Base-by-base conservation (phyloP, 164 flowering plant genomes). In the Litsea cubeba region DNA sequence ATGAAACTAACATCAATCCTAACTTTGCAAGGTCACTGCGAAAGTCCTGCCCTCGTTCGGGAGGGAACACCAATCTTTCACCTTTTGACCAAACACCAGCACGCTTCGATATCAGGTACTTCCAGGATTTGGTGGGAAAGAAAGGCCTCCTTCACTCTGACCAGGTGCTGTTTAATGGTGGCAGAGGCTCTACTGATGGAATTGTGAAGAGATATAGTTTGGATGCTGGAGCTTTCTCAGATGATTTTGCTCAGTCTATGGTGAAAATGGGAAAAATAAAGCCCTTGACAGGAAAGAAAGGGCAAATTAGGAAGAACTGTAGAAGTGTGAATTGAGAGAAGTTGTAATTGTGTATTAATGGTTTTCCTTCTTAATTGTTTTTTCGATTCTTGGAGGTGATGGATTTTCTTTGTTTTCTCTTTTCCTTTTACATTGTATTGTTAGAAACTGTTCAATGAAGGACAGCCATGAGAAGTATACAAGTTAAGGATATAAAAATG, bases 101-200 rank as follows among this genome's bases (percentile, higher is more conserved):
- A 24, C 22, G 5, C 5, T 79, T 79, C 18, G 81, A 79, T 24
- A 70, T 23, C 7, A 1, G 2, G 1, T 79, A 79, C 63, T 79
- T 68, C 30, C n/a, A 32, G 15, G 62, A 32, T 25, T 54, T 79
- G 73, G 26, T 72, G 22, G 64, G 50, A 30, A 68, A 15, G 54
- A 76, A 26, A 28, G 81, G 78, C 4, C 64, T 79, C 1, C 76
- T 78, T 24, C 76, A 64, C 58, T 79, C 81, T 14, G 81, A 79
- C 22, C 76, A 75, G 60, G 73, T 8, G 1, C n/a, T 79, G 3
- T 78, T 70, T 68, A 78, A 74, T 73, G 72, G 77, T 49, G 76
- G 46, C 46, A 35, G 46, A 35, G 46, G 60, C 12, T 23, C 71
- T 1, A 74, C 75, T 17, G 71, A 74, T 67, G 71, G 5, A 4